Conservation (phyloP, 2,329 filamentous ascomycete species). For the Epichloe sp. region DNA sequence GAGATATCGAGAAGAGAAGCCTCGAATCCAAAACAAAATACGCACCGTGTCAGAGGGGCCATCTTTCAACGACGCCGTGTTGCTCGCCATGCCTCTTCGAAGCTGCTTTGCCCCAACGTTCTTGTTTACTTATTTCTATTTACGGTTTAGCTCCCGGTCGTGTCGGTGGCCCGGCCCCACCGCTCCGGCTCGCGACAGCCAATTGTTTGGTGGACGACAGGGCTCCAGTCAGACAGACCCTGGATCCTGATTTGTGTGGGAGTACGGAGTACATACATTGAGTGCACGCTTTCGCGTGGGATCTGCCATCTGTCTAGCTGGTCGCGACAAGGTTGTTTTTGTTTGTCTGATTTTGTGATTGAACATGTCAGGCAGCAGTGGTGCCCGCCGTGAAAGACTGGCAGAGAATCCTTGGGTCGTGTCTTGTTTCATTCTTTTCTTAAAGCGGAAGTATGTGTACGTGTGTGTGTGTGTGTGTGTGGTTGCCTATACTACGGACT, state of each 20-base stretch:
- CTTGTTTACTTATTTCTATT: slow-evolving; percentile 36
- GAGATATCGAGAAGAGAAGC: background rate
- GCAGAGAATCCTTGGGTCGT: background rate
- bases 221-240: background rate
- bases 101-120: background rate
- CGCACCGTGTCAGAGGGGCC: background rate
- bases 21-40: background rate
- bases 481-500: background rate
- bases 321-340: background rate
- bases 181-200: slow-evolving; percentile 14
- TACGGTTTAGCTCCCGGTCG: slow-evolving; percentile 20
- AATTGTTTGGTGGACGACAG: slow-evolving; percentile 11
- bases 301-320: too few species aligned
- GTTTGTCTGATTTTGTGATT: background rate
- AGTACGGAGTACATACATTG: background rate
- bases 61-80: background rate
- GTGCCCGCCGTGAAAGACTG: background rate
- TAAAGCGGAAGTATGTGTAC: too few species aligned
- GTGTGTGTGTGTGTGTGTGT: background rate
- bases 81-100: background rate
- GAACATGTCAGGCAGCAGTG: too few species aligned
- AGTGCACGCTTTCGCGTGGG: background rate
- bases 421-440: background rate
- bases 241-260: background rate
- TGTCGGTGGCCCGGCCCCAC: slow-evolving; percentile 12